Percentiles rank a stretch among this genome's conserved stretches.
Conservation (phyloP, 2,329 filamentous ascomycete species). For the Aureobasidium sp. region DNA sequence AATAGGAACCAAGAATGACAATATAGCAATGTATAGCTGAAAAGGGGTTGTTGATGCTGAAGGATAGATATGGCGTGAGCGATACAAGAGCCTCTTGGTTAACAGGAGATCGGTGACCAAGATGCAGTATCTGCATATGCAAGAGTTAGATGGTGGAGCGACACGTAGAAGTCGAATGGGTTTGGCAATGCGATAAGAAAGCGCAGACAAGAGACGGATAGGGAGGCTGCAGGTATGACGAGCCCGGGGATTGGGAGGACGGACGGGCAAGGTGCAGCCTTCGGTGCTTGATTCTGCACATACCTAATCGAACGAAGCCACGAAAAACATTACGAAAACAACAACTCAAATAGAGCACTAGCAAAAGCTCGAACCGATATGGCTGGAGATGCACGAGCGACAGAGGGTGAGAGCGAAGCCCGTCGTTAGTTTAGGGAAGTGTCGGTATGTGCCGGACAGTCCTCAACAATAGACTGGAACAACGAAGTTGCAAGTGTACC, state of each 20-base stretch:
- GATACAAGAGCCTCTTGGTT: neutral
- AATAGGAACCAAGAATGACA: neutral
- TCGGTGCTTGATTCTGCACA: neutral
- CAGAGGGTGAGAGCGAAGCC: neutral
- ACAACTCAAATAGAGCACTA: neutral
- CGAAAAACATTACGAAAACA: constrained; percentile 3
- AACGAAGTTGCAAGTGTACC: neutral
- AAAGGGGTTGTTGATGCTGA: neutral
- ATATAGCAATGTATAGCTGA: neutral
- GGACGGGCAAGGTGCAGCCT: neutral
- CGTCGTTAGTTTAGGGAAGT: constrained; percentile 3
- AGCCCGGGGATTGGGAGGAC: neutral
- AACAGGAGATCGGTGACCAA: neutral
- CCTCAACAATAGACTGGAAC: neutral
- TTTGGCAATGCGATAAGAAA: neutral
- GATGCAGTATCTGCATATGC: neutral
- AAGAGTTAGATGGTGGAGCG: neutral
- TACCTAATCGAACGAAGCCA: constrained; percentile 2
- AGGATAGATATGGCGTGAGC: neutral
- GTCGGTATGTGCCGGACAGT: neutral
- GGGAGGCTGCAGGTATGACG: constrained; percentile 2
- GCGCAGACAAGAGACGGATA: neutral
- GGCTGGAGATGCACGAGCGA: neutral
- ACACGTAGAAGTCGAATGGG: neutral
- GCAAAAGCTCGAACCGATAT: neutral